Evolutionary conservation across 2,329 filamentous ascomycete species (phyloP).

Genomic region (Ampelomyces quisqualis): DNA sequence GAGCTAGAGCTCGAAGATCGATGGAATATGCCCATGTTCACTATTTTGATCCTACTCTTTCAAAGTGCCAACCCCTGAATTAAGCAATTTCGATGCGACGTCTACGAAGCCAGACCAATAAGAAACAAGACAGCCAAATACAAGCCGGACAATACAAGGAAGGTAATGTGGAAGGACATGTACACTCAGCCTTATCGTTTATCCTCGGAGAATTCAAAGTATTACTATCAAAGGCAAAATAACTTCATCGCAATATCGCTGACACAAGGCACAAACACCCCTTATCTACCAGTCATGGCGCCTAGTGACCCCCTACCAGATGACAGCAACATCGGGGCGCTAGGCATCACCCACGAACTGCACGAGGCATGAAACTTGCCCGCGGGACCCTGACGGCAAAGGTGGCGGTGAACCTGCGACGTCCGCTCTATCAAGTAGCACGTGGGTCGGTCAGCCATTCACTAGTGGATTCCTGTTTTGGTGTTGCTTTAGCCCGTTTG

Average conservation of each 20-base stretch:
- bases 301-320: not conserved
- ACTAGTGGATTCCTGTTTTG: conserved; percentile 6
- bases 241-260: not conserved
- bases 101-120: not conserved
- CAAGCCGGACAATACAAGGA: conserved; percentile 1
- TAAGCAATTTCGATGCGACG: too few relatives aligned
- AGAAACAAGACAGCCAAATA: conserved; percentile 2
- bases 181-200: conserved; percentile 1
- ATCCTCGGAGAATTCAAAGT: not conserved
- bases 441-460: conserved; percentile 8
- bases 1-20: conserved; percentile 17
- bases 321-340: conserved; percentile 7
- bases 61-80: not conserved
- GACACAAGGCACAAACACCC: not conserved
- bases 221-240: not conserved
- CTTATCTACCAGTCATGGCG: conserved; percentile 3
- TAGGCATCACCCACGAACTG: conserved; percentile 7
- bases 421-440: not conserved
- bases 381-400: conserved; percentile 1
- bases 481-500: not conserved
- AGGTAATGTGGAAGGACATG: conserved; percentile 1
- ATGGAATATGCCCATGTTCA: conserved; percentile 9
- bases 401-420: conserved; percentile 11
- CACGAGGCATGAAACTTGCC: conserved; percentile 4
- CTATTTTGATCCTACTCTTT: conserved; percentile 7